A percentile compares a stretch with the other conserved stretches of the same genome.
Conservation (phyloP, 768 basidiomycete species). For the Hericium erinaceus region DNA sequence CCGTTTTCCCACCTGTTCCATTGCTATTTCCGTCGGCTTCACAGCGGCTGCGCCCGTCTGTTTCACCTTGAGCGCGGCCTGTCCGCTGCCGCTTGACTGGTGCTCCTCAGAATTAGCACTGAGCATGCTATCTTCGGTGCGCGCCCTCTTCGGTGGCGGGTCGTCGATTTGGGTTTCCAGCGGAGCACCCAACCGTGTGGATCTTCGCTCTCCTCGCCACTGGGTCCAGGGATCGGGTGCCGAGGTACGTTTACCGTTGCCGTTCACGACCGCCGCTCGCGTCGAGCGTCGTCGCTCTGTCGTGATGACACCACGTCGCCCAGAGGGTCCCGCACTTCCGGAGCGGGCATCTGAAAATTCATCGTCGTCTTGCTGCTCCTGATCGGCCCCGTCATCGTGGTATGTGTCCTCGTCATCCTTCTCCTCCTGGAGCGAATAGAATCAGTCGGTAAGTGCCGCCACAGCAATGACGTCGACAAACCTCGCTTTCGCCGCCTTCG, state of each 20-base stretch:
- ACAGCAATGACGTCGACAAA: conserved; percentile 26
- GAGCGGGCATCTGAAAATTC: conserved; percentile 23
- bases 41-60: conserved; percentile 52
- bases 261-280: conserved; percentile 28
- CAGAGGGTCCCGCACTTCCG: conserved; percentile 9
- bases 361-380: conserved; percentile 42
- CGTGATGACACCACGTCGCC: conserved; percentile 6
- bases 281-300: conserved; percentile 31
- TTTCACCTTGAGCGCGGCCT: conserved; percentile 34
- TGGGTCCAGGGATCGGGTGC: conserved; percentile 42
- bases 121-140: conserved; percentile 62
- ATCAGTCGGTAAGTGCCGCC: no score
- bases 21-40: conserved; percentile 63
- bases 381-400: conserved; percentile 26
- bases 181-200: conserved; percentile 51
- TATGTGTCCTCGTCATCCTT: conserved; percentile 34
- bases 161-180: conserved; percentile 42
- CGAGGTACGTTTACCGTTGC: conserved; percentile 41
- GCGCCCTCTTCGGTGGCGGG: conserved; percentile 57
- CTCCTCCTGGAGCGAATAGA: conserved; percentile 54
- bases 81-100: conserved; percentile 16
- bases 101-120: conserved; percentile 20
- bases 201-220: conserved; percentile 74
- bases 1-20: conserved; percentile 70
- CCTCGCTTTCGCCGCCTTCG: conserved; percentile 57